These are phyloP conservation scores for Geoglossum cookeanum DNA, from an alignment of 2,329 filamentous ascomycete species.

Conservation along the genomic window DNA sequence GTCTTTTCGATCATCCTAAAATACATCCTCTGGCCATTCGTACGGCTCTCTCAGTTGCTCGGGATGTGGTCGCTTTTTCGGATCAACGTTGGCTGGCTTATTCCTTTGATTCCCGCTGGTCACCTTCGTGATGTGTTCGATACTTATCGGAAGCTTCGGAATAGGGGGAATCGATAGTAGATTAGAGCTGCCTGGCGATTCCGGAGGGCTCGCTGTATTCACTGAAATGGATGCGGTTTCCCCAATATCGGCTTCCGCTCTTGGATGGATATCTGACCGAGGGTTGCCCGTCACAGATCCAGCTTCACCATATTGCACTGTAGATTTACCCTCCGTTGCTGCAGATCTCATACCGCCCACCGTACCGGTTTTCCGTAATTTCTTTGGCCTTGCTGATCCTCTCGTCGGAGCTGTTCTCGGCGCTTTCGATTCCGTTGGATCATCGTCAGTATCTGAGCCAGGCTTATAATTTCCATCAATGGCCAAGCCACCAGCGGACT, in stretches of 20 bases:
- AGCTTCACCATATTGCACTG: not conserved
- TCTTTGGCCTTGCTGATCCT: not conserved
- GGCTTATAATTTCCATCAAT: not conserved
- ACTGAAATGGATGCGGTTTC: not conserved
- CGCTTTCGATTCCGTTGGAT: too few relatives aligned
- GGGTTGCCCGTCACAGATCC: not conserved
- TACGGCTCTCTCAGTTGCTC: constrained; percentile 1
- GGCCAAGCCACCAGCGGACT: not conserved
- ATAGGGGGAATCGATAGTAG: not conserved
- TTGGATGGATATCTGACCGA: not conserved
- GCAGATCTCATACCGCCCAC: not conserved
- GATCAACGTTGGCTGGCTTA: not conserved
- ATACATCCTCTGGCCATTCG: constrained; percentile 4
- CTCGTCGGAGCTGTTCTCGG: not conserved
- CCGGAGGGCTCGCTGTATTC: too few relatives aligned
- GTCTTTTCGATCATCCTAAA: not conserved
- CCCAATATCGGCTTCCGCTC: not conserved
- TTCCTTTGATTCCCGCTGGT: not conserved
- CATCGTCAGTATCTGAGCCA: not conserved
- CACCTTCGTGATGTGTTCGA: not conserved
- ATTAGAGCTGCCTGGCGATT: too few relatives aligned
- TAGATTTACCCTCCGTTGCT: not conserved
- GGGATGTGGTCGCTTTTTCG: not conserved
- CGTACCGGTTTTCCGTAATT: not conserved
- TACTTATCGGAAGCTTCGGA: not conserved